These are phyloP conservation scores for Talaromyces sp. DNA, from an alignment of 2,329 filamentous ascomycete genomes.

Conservation along the genomic window DNA sequence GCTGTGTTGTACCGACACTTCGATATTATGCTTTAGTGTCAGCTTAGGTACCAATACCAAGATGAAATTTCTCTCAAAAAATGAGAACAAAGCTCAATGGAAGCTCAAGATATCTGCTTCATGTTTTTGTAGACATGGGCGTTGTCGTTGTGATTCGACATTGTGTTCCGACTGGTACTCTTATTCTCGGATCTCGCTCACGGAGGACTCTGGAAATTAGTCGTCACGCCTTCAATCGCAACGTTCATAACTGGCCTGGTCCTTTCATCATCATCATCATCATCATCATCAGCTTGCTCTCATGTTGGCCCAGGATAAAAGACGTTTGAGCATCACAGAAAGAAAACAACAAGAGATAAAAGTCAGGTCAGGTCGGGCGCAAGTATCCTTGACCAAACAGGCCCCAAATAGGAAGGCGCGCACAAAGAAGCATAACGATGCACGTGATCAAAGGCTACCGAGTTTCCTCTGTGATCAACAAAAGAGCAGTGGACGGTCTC, in stretches of 20 bases:
- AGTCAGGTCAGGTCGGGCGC: not conserved
- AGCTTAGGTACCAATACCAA: not conserved
- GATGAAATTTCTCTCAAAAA: not conserved
- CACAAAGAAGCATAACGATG: not conserved
- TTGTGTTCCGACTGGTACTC: not conserved
- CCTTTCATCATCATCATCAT: too few species aligned
- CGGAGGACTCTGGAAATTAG: not conserved
- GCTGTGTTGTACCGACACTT: not conserved
- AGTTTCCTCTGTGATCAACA: not conserved
- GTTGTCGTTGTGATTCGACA: not conserved
- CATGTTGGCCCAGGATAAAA: too few species aligned
- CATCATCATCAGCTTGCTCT: too few species aligned
- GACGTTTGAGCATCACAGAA: too few species aligned
- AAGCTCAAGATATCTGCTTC: not conserved
- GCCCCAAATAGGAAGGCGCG: not conserved
- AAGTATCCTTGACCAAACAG: not conserved
- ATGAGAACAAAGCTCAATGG: not conserved
- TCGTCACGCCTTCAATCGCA: not conserved
- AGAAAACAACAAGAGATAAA: not conserved
- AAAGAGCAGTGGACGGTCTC: not conserved
- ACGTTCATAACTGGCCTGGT: not conserved
- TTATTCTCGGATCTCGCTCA: not conserved
- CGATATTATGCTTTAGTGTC: not conserved
- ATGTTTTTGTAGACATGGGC: not conserved
- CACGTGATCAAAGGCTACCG: not conserved